These are phyloP conservation scores for Penicillium sp. DNA, from an alignment of 2,329 filamentous ascomycete genomes.

Conservation along the genomic window DNA sequence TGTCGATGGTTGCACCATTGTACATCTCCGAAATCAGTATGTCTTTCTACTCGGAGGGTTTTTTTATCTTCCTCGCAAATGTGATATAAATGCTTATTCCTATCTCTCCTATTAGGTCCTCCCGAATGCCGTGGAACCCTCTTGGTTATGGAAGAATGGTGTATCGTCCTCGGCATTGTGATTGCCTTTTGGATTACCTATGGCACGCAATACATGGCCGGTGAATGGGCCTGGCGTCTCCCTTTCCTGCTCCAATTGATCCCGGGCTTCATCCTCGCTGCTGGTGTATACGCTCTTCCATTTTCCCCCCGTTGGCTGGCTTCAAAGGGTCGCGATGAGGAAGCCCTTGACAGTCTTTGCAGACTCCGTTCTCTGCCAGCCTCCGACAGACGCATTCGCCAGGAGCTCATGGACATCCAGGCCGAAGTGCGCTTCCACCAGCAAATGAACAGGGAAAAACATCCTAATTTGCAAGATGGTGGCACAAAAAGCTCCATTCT, in stretches of 20 bases:
- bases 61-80: too few relatives aligned
- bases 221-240: conserved; percentile 49
- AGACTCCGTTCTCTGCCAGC: conserved; percentile 51
- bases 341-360: conserved; percentile 48
- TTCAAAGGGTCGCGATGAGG: conserved; percentile 47
- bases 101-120: conserved; percentile 25
- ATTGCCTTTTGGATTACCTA: conserved; percentile 46
- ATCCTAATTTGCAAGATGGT: conserved; percentile 38
- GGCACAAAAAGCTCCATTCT: conserved; percentile 38
- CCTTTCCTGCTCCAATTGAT: conserved; percentile 50
- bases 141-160: conserved; percentile 43
- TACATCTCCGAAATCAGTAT: conserved; percentile 53
- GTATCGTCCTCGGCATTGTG: conserved; percentile 43
- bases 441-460: conserved; percentile 42
- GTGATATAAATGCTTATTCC: neutral
- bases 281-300: conserved; percentile 47
- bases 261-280: conserved; percentile 38
- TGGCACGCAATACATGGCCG: conserved; percentile 43
- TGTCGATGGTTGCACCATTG: conserved; percentile 50
- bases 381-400: conserved; percentile 50
- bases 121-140: conserved; percentile 50
- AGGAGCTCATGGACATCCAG: conserved; percentile 51
- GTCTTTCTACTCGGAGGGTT: conserved; percentile 4
- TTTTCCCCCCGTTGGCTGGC: conserved; percentile 57
- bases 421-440: conserved; percentile 55